Evolutionary conservation across 805 yeast genomes (phyloP), one percentile per base, ranked within the genome.

Genomic region (Ogataea sp.): DNA sequence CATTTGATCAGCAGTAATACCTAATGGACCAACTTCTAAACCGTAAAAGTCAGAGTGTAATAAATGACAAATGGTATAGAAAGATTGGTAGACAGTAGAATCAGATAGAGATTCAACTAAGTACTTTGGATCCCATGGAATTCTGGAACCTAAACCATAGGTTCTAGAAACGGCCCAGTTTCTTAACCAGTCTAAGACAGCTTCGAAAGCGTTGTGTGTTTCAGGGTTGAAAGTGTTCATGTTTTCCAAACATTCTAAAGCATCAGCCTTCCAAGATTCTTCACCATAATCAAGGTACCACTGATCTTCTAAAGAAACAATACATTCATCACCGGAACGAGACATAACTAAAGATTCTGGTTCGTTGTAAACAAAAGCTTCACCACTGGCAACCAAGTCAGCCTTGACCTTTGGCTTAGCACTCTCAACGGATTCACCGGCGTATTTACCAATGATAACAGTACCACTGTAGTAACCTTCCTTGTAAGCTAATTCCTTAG

Each of bases 241-340:
- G 43, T 64, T 59, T 35, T 70, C 71, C 45, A 93, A 72, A 60
- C 95, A 83, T 52, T 83, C 93, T 46, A 79, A 65, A 39, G 96
- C 94, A 58, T 75, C 77, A 14, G 70, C 63, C 58, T 83, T 85
- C 98, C 98, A 93, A 14, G 65, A 50, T 51, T 77, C 86, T 73
- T 93, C 98, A 73, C 98, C 98, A 56, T 93, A 93, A 61, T 93
- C 97, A 53, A 86, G 75, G 64, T 78, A 93, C 98, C 98, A 93
- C 71, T 93, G 98, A 65, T 93, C 97, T 67, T 94, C 97, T 38
- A 93, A 75, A 6, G 97, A 87, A 31, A 93, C 98, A 53, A 90
- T 80, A 73, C 98, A 93, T 43, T 80, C 87, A 60, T 93, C 98
- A 50, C 97, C 97, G 32, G 96, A 86, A 67, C 98, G 83, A 14